Evolutionary conservation across 129 eudicot genomes (phyloP), one percentile per base, ranked within the genome.

Genomic region (Flaveria ramosissima): DNA sequence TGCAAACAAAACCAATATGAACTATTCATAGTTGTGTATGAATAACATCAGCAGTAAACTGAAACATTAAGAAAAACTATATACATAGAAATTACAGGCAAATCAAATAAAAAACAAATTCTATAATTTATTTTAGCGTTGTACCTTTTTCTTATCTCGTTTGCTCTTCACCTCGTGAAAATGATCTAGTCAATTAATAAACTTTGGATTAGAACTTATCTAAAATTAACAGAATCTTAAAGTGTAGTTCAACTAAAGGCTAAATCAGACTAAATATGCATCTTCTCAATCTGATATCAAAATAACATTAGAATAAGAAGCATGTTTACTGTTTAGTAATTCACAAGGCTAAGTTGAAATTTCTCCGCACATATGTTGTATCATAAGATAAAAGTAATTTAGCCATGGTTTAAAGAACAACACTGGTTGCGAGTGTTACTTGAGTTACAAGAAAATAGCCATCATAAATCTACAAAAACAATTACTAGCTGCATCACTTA

Each of bases 111-210:
- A 55, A 55, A 19, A 20, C 3, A 59, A 26, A 26, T 61, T 26
- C 10, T 13, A 61, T 24, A 26, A 27, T 19, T 60, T 13, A 24
- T 60, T 23, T 12, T 61, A 9, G 41, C 42, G 13, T 6, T 61
- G 67, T 80, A 92, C 97, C 96, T 92, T 92, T 80, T 90, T 92
- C 98, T 92, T 92, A 82, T 92, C 98, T 66, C 98, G 89, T 81
- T 92, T 92, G 89, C 94, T 92, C 94, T 92, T 92, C 87, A 92
- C 98, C 85, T 92, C 98, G 36, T 83, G 93, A 78, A 92, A 92
- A 74, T 93, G 80, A 92, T 89, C 98, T 92, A 76, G 36, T 86
- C 74, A 84, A 78, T 59, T 39, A 66, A 67, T 15, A 74, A 68
- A 55, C 55, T 42, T 17, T 57, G 62, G 20, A 75, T 82, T 48